Percentiles rank a stretch among this genome's conserved stretches.
These are phyloP conservation scores for Phlebiopsis flavidoalba DNA, from an alignment of 768 basidiomycete genomes.

Conservation along the genomic window DNA sequence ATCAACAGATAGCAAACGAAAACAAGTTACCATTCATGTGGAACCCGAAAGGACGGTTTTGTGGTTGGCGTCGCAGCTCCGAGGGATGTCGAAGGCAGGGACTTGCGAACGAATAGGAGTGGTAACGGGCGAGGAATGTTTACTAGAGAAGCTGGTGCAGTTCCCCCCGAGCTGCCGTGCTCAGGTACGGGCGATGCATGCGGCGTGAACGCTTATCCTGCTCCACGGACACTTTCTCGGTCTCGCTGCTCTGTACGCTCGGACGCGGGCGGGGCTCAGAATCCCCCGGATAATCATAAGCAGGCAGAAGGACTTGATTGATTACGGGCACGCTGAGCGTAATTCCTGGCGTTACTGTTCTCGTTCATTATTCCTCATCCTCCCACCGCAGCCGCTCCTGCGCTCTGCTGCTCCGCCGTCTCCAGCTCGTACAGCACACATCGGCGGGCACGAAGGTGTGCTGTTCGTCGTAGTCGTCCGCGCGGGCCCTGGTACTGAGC, in stretches of 20 bases:
- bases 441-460: constrained; percentile 75
- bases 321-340: constrained; percentile 17
- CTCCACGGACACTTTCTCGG: not conserved
- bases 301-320: constrained; percentile 19
- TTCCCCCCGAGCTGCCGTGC: not conserved
- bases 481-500: constrained; percentile 39
- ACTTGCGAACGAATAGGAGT: constrained; percentile 8
- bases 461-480: constrained; percentile 54
- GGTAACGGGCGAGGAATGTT: not conserved
- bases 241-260: not conserved
- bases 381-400: constrained; percentile 21
- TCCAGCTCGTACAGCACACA: constrained; percentile 47
- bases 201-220: not conserved
- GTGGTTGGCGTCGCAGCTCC: constrained; percentile 27
- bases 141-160: not conserved
- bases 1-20: constrained; percentile 15
- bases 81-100: constrained; percentile 14
- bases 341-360: constrained; percentile 22
- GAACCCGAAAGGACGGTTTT: constrained; percentile 30
- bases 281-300: constrained; percentile 11
- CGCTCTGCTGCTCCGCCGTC: constrained; percentile 14
- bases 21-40: constrained; percentile 46
- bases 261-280: constrained; percentile 2
- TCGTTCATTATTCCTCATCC: constrained; percentile 24
- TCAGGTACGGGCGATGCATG: not conserved